Evolutionary conservation across 2,329 filamentous ascomycete species (phyloP).

Genomic region (Tolypocladium capitatum): DNA sequence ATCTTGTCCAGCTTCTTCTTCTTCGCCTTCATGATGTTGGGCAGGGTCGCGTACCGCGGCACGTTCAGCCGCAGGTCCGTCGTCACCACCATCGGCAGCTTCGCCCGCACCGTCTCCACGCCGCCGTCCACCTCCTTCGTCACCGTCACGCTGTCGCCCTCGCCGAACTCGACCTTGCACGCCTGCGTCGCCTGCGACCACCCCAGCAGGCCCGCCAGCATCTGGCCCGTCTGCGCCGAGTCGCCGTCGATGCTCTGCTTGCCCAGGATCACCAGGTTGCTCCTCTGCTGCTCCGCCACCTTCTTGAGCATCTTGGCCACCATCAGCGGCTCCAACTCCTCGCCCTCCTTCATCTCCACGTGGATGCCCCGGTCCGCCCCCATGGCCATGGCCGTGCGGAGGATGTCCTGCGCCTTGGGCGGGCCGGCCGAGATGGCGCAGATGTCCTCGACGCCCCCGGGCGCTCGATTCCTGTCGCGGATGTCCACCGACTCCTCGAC

Average conservation of each 20-base stretch:
- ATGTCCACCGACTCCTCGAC: constrained; percentile 93
- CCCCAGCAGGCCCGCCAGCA: constrained; percentile 82
- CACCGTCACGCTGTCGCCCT: constrained; percentile 58
- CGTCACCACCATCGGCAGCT: constrained; percentile 86
- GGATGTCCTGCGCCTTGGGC: constrained; percentile 71
- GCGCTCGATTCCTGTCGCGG: constrained; percentile 67
- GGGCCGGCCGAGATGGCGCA: constrained; percentile 81
- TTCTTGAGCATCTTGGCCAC: constrained; percentile 81
- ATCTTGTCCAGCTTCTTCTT: constrained; percentile 98
- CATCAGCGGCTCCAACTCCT: constrained; percentile 74
- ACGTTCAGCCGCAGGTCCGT: constrained; percentile 91
- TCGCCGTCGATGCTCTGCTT: constrained; percentile 99
- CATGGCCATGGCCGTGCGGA: constrained; percentile 98
- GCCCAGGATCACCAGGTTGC: constrained; percentile 84
- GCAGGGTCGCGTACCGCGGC: constrained; percentile 86
- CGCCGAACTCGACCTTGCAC: constrained; percentile 64
- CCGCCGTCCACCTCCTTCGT: constrained; percentile 92
- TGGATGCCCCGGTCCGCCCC: constrained; percentile 86
- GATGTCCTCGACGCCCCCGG: constrained; percentile 76
- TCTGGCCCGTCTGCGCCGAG: constrained; percentile 89
- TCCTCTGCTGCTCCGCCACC: constrained; percentile 70
- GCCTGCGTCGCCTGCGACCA: constrained; percentile 96
- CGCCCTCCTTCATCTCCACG: constrained; percentile 64
- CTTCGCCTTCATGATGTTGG: constrained; percentile 99
- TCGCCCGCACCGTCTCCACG: constrained; percentile 74